phyloP scores from a whole-genome alignment of 1,284 basidiomycete species.

The Rhodotorula glutinis region DNA sequence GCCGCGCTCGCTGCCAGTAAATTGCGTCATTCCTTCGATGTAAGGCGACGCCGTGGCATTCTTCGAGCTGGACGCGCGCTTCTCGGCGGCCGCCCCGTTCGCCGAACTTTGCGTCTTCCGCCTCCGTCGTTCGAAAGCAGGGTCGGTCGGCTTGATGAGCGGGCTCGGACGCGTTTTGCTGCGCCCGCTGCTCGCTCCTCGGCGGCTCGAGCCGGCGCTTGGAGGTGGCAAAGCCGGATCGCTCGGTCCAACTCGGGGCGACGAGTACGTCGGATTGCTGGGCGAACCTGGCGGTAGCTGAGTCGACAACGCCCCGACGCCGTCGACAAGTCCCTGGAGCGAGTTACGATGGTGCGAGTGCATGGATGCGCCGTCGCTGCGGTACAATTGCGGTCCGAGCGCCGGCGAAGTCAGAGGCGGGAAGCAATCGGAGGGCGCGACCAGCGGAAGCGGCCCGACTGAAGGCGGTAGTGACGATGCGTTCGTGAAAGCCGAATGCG shows the following conservation, averaged over 20 bases:
- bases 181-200: slow-evolving; percentile 23
- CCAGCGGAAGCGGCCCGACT: slow-evolving; percentile 41
- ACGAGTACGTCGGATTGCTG: slow-evolving; percentile 1
- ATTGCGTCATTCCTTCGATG: slow-evolving; percentile 5
- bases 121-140: slow-evolving; percentile 5
- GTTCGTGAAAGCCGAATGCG: slow-evolving; percentile 38
- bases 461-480: slow-evolving; percentile 34
- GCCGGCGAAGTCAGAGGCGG: slow-evolving; percentile 60
- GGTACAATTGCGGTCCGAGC: slow-evolving; percentile 50
- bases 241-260: slow-evolving; percentile 23
- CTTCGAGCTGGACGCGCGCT: slow-evolving; percentile 3
- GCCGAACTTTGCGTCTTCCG: slow-evolving; percentile 10
- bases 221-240: slow-evolving; percentile 13
- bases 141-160: slow-evolving; percentile 35
- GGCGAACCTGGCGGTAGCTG: slow-evolving; percentile 22
- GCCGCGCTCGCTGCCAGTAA: background rate
- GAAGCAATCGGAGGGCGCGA: slow-evolving; percentile 53
- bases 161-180: slow-evolving; percentile 39
- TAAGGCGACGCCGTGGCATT: slow-evolving; percentile 32
- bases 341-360: slow-evolving; percentile 22
- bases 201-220: slow-evolving; percentile 19
- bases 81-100: slow-evolving; percentile 1
- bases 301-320: slow-evolving; percentile 30
- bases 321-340: slow-evolving; percentile 38
- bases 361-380: background rate